Evolutionary conservation across 768 basidiomycete genomes (phyloP).

Genomic region (Zangia roseola): DNA sequence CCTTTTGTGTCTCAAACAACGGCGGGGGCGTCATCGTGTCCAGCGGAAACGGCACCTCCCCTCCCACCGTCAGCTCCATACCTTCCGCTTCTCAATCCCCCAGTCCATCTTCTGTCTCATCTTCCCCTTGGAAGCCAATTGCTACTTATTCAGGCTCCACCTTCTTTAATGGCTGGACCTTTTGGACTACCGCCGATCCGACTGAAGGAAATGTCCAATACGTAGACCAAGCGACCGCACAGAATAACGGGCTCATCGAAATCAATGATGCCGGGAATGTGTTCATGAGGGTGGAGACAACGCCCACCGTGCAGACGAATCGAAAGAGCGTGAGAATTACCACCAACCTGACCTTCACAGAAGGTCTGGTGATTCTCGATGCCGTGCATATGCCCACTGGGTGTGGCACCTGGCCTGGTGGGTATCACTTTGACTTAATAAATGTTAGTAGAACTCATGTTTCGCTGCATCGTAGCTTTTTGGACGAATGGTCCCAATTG

Average conservation of each 20-base stretch:
- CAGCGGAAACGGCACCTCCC: constrained; percentile 18
- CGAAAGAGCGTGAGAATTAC: constrained; percentile 81
- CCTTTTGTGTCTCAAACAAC: constrained; percentile 35
- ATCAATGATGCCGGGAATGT: constrained; percentile 74
- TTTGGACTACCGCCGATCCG: constrained; percentile 68
- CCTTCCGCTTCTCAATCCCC: constrained; percentile 18
- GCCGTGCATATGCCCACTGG: constrained; percentile 88
- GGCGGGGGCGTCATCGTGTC: constrained; percentile 22
- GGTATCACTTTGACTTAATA: constrained; percentile 2
- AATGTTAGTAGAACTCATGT: not conserved
- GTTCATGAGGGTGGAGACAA: constrained; percentile 88
- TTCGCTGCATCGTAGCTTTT: constrained; percentile 33
- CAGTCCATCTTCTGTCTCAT: constrained; percentile 23
- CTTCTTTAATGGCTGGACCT: constrained; percentile 85
- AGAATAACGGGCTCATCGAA: constrained; percentile 55
- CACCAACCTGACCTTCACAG: constrained; percentile 56
- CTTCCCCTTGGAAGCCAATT: constrained; percentile 59
- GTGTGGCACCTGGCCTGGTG: constrained; percentile 81
- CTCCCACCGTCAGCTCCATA: constrained; percentile 25
- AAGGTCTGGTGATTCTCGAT: constrained; percentile 77
- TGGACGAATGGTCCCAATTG: constrained; percentile 51
- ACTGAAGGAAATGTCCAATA: constrained; percentile 74
- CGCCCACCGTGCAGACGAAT: constrained; percentile 61
- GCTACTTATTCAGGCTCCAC: constrained; percentile 60
- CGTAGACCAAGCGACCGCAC: constrained; percentile 59